Base-by-base conservation (phyloP, 345 rosid species). In the Punica granatum region DNA sequence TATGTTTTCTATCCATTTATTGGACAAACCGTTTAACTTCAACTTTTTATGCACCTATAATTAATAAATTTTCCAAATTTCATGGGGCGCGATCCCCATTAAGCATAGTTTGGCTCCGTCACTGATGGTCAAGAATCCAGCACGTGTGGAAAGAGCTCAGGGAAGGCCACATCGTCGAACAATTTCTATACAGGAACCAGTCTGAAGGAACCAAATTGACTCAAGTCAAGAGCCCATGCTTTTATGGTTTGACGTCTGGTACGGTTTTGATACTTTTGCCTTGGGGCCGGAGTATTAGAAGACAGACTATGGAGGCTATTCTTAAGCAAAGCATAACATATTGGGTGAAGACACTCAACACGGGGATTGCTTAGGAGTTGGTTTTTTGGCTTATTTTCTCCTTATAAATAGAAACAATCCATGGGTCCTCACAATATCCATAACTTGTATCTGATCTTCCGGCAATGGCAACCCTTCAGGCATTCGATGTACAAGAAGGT, bases 401-500 rank as follows among this genome's bases (percentile, higher is more conserved):
- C 60, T 10, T 56, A 56, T 11, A 56, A 25, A 56, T 56, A 56
- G 33, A 53, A 53, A 23, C 30, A 28, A 8, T 56, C 18, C 25
- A 12, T 28, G 6, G 12, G 60, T 30, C 3, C 60, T 56, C 33
- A 8, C 34, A 11, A 28, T 54, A 56, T 30, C 13, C 16, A 11
- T 56, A 13, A 33, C 34, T 56, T 19, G 25, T 15, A 28, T 30
- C 28, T n/a, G 28, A 56, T 56, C 4, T 56, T 30, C 61, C 25
- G 7, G 34, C 15, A 2, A 80, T 77, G 68, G 73, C 73, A 14
- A 6, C 1, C n/a, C 4, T 14, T 67, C 28, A 60, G 28, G 31
- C 41, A 33, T 41, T 39, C 21, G 56, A 68, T 59, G 36, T 21
- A 21, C 67, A 14, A 68, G 71, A 46, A 2, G 79, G 78, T 74